Percentiles rank a stretch among this genome's conserved stretches.
Conservation (phyloP, 805 yeast species). For the Yamadazyma laniorum region DNA sequence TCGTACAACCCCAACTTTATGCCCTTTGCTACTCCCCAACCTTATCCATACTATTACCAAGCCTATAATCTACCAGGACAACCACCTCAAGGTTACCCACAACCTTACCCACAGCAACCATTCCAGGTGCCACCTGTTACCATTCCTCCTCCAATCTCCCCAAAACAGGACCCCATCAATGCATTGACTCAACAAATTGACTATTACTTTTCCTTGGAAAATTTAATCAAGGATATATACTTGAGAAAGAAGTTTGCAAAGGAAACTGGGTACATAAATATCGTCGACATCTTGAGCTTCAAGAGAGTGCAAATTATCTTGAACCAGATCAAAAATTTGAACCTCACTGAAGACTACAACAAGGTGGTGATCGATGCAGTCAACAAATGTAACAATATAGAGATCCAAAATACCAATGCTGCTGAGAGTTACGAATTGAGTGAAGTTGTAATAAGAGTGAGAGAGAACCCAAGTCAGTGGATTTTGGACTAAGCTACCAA, state of each 20-base stretch:
- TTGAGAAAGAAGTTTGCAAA: slow-evolving; percentile 79
- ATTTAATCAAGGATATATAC: slow-evolving; percentile 79
- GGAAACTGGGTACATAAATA: slow-evolving; percentile 64
- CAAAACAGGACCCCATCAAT: slow-evolving; percentile 44
- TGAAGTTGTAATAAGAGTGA: slow-evolving; percentile 60
- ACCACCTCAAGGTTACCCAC: slow-evolving; percentile 19
- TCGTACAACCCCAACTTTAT: slow-evolving; percentile 10
- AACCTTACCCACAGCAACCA: slow-evolving; percentile 6
- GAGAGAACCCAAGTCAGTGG: slow-evolving; percentile 62
- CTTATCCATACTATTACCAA: slow-evolving; percentile 10
- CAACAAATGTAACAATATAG: slow-evolving; percentile 51
- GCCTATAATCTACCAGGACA: slow-evolving; percentile 8
- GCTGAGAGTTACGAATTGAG: slow-evolving; percentile 32
- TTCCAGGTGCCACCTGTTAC: slow-evolving; percentile 20
- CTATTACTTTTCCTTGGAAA: slow-evolving; percentile 87
- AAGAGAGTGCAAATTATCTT: slow-evolving; percentile 66
- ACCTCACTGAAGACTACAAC: slow-evolving; percentile 23
- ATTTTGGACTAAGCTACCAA: slow-evolving; percentile 37
- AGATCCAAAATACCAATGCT: slow-evolving; percentile 39
- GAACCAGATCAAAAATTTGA: slow-evolving; percentile 36
- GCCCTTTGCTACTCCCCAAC: slow-evolving; percentile 11
- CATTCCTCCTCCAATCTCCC: slow-evolving; percentile 47
- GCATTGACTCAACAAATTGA: slow-evolving; percentile 65
- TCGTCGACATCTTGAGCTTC: slow-evolving; percentile 62
- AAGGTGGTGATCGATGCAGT: slow-evolving; percentile 51